Evolutionary conservation across 1,284 basidiomycete species (phyloP).

Genomic region (Prillingera fragicola): DNA sequence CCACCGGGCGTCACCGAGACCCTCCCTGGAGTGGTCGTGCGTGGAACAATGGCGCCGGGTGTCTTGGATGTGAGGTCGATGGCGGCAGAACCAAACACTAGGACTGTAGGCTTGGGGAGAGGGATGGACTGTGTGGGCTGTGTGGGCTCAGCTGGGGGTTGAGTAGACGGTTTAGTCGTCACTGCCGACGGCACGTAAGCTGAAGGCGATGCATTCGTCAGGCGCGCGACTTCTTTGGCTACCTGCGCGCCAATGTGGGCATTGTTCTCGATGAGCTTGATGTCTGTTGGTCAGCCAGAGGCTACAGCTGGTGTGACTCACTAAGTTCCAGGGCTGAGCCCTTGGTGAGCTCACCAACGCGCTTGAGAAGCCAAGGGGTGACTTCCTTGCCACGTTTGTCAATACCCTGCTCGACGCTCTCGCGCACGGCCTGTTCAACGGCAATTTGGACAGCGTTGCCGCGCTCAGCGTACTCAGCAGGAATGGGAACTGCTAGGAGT

Average conservation of each 20-base stretch:
- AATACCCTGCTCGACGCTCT: slow-evolving; percentile 76
- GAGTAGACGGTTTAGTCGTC: neutral
- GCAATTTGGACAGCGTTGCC: slow-evolving; percentile 69
- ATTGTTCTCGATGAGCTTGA: slow-evolving; percentile 89
- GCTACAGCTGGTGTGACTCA: slow-evolving; percentile 45
- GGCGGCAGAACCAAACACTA: slow-evolving; percentile 77
- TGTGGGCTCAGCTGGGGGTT: neutral
- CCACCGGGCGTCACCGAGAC: slow-evolving; percentile 76
- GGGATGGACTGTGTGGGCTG: neutral
- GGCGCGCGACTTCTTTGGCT: slow-evolving; percentile 60
- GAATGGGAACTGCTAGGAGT: slow-evolving; percentile 87
- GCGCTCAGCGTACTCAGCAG: slow-evolving; percentile 61
- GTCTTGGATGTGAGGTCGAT: slow-evolving; percentile 70
- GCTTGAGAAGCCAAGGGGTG: slow-evolving; percentile 88
- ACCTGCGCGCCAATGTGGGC: slow-evolving; percentile 77
- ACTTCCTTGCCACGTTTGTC: slow-evolving; percentile 80
- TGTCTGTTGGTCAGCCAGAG: slow-evolving; percentile 53
- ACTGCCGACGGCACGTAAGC: slow-evolving; percentile 10
- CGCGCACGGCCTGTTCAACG: slow-evolving; percentile 78
- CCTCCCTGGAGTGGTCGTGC: slow-evolving; percentile 75
- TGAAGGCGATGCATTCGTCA: slow-evolving; percentile 26
- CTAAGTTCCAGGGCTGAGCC: slow-evolving; percentile 69
- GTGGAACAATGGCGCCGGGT: slow-evolving; percentile 30
- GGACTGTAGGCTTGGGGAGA: slow-evolving; percentile 46
- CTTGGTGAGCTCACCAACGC: slow-evolving; percentile 74